These are phyloP conservation scores for Sistotremastrum niveocremeum DNA, from an alignment of 768 basidiomycete species.

Conservation along the genomic window DNA sequence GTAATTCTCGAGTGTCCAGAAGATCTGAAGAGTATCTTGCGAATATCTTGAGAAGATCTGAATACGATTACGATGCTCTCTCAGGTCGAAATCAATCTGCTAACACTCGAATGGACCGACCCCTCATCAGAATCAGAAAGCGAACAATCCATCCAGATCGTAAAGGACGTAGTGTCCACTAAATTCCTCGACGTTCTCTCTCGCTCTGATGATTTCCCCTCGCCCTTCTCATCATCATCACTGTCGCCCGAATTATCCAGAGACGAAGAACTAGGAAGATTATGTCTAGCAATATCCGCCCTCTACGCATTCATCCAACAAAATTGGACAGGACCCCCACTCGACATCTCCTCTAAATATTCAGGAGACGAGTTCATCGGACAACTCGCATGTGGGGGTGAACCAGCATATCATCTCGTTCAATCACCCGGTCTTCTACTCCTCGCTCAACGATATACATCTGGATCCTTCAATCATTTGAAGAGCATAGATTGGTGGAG, in stretches of 20 bases:
- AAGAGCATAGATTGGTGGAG: conserved; percentile 63
- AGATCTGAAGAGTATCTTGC: too few species aligned
- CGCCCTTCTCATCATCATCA: background rate
- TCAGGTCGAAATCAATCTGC: too few species aligned
- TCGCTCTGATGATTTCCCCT: background rate
- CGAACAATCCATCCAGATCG: background rate
- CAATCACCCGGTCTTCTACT: conserved; percentile 55
- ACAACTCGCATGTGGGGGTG: conserved; percentile 73
- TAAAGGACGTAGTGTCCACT: background rate
- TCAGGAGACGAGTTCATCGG: conserved; percentile 37
- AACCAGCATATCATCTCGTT: conserved; percentile 91
- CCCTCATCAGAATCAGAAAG: background rate
- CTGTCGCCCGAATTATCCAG: background rate
- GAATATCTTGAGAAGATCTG: too few species aligned
- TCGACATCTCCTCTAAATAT: conserved; percentile 33
- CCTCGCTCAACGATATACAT: conserved; percentile 59
- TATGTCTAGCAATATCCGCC: conserved; percentile 63
- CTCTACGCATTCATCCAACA: conserved; percentile 83
- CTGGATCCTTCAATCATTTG: conserved; percentile 33
- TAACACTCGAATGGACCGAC: too few species aligned
- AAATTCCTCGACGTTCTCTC: background rate
- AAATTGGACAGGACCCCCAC: conserved; percentile 94
- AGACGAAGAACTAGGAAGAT: conserved; percentile 39
- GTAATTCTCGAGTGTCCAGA: too few species aligned
- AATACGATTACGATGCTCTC: too few species aligned